These are phyloP conservation scores for Ophiorrhiza pumila DNA, from an alignment of 257 asterid species.

Conservation along the genomic window DNA sequence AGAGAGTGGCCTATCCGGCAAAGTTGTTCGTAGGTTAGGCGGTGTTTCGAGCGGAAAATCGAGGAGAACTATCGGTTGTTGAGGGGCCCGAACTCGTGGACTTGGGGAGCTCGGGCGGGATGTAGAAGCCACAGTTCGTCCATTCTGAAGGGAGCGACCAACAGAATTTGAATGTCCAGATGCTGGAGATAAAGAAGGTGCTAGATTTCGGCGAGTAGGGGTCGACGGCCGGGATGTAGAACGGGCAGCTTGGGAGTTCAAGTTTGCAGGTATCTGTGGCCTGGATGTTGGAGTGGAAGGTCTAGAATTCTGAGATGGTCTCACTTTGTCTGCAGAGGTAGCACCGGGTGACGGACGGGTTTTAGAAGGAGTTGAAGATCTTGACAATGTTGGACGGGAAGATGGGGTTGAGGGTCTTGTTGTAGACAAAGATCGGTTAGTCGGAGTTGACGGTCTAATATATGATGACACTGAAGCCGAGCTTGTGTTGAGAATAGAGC, in stretches of 20 bases:
- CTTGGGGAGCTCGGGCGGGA: constrained; percentile 98
- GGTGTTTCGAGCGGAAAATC: constrained; percentile 94
- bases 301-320: constrained; percentile 75
- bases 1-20: constrained; percentile 89
- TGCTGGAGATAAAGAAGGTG: constrained; percentile 55
- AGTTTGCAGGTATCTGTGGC: constrained; percentile 59
- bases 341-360: constrained; percentile 51
- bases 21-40: constrained; percentile 84
- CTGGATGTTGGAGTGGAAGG: constrained; percentile 98
- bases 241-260: constrained; percentile 51
- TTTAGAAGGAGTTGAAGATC: constrained; percentile 87
- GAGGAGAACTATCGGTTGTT: constrained; percentile 68
- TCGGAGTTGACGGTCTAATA: constrained; percentile 91
- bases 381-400: constrained; percentile 57
- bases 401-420: constrained; percentile 88
- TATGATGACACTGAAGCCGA: constrained; percentile 95
- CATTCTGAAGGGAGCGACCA: constrained; percentile 52
- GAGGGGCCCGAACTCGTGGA: constrained; percentile 64
- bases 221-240: constrained; percentile 89
- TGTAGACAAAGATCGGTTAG: constrained; percentile 64
- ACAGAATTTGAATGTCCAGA: constrained; percentile 61
- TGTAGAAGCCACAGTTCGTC: constrained; percentile 50
- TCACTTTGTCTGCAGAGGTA: constrained; percentile 59
- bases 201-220: constrained; percentile 73
- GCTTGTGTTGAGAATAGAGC: constrained; percentile 81